These are phyloP conservation scores for Boletus edulis DNA, from an alignment of 768 basidiomycete genomes.

Conservation along the genomic window DNA sequence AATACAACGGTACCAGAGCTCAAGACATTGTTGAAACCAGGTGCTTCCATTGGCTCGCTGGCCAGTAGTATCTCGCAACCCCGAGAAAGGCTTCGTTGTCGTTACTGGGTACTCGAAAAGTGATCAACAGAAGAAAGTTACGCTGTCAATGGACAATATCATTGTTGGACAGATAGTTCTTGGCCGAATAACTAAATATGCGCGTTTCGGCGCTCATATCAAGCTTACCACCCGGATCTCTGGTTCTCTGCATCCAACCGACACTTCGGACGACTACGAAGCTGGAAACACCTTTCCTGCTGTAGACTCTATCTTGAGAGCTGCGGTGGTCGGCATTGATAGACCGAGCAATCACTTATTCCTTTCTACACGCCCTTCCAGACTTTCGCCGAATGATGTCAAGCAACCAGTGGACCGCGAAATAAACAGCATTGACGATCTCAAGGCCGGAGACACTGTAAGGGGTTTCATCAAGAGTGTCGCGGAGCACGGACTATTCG, in stretches of 20 bases:
- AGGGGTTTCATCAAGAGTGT: conserved; percentile 91
- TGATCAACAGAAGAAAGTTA: conserved; percentile 43
- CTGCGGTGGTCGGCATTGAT: conserved; percentile 70
- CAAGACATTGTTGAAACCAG: conserved; percentile 56
- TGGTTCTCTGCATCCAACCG: conserved; percentile 80
- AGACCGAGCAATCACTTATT: conserved; percentile 61
- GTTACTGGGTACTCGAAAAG: conserved; percentile 74
- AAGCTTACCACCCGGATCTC: conserved; percentile 71
- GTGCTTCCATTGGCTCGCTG: conserved; percentile 71
- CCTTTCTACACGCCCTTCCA: conserved; percentile 80
- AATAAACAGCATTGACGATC: conserved; percentile 54
- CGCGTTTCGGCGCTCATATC: conserved; percentile 68
- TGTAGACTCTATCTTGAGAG: conserved; percentile 66
- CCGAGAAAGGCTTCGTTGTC: conserved; percentile 83
- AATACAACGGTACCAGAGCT: conserved; percentile 64
- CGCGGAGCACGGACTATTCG: conserved; percentile 84
- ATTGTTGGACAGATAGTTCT: conserved; percentile 70
- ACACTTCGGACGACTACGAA: conserved; percentile 78
- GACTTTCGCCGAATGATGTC: conserved; percentile 51
- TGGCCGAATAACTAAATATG: conserved; percentile 77
- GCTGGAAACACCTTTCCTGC: conserved; percentile 52
- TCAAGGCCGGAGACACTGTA: conserved; percentile 72
- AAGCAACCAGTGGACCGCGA: conserved; percentile 63
- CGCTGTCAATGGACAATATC: conserved; percentile 65
- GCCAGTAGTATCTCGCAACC: conserved; percentile 88